Conservation (phyloP, 495 filamentous ascomycete species). For the Hypoxylon lienhwacheense region DNA sequence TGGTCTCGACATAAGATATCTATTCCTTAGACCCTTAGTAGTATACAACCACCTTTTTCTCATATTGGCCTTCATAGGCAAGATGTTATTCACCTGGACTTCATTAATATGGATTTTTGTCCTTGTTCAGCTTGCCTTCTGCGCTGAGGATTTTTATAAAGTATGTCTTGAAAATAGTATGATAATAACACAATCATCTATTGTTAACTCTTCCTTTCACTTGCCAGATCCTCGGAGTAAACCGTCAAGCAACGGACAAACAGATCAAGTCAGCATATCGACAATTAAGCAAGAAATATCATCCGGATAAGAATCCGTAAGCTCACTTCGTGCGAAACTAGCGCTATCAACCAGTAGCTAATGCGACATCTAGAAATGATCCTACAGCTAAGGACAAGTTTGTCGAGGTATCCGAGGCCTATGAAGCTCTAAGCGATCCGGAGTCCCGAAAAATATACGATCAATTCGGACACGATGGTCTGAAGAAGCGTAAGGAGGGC, state of each 20-base stretch:
- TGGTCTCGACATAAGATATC: constrained; percentile 2
- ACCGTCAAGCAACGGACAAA: constrained; percentile 77
- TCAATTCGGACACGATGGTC: constrained; percentile 88
- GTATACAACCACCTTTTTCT: constrained; percentile 7
- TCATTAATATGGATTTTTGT: constrained; percentile 49
- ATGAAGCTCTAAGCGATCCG: constrained; percentile 84
- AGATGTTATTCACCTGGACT: constrained; percentile 46
- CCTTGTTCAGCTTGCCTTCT: constrained; percentile 49
- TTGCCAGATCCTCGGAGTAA: constrained; percentile 72
- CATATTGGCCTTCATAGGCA: constrained; percentile 20
- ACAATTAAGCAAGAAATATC: constrained; percentile 89
- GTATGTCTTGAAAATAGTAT: constrained; percentile 42
- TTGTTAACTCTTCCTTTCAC: constrained; percentile 13
- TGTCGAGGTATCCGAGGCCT: constrained; percentile 92
- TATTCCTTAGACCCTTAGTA: not conserved
- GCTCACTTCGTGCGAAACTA: constrained; percentile 40
- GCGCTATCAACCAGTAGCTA: constrained; percentile 3
- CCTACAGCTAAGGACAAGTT: constrained; percentile 85
- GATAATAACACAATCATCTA: not conserved
- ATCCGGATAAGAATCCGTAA: constrained; percentile 98
- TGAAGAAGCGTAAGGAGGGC: constrained; percentile 79
- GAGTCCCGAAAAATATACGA: constrained; percentile 91
- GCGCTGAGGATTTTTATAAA: constrained; percentile 86
- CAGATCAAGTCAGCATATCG: constrained; percentile 98
- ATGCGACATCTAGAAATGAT: constrained; percentile 60